phyloP scores from a whole-genome alignment of 495 filamentous ascomycete species.

The Tricharina praecox region DNA sequence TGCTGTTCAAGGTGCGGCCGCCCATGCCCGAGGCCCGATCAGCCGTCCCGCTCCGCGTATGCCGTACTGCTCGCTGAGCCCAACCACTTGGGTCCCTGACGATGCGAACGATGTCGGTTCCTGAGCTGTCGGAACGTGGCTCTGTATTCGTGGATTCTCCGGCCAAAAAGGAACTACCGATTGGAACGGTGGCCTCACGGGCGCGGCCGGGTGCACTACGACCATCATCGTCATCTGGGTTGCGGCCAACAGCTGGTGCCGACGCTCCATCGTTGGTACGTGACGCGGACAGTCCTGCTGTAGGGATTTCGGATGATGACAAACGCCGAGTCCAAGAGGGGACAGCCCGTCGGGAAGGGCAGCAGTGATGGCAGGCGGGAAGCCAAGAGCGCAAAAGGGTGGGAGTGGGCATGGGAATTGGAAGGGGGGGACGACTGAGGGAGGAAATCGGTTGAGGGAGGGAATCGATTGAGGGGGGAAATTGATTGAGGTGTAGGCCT shows the following conservation, averaged over 20 bases:
- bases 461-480: too few species aligned
- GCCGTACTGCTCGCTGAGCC: not conserved
- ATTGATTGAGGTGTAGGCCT: too few species aligned
- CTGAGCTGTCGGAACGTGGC: constrained; percentile 6
- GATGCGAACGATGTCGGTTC: constrained; percentile 1
- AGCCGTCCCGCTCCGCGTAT: not conserved
- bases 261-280: not conserved
- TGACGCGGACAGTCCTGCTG: not conserved
- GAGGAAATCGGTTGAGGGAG: too few species aligned
- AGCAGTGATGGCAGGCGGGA: not conserved
- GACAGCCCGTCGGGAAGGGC: not conserved
- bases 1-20: not conserved
- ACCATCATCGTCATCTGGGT: not conserved
- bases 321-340: constrained; percentile 3
- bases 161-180: not conserved
- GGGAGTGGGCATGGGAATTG: not conserved
- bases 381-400: not conserved
- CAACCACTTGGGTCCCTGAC: not conserved
- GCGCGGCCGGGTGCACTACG: not conserved
- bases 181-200: not conserved
- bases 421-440: too few species aligned
- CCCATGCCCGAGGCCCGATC: not conserved
- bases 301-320: constrained; percentile 1
- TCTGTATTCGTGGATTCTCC: constrained; percentile 3
- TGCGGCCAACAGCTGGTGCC: not conserved